Base-by-base conservation (phyloP, 164 flowering plant genomes). In the Pachysandra terminalis region DNA sequence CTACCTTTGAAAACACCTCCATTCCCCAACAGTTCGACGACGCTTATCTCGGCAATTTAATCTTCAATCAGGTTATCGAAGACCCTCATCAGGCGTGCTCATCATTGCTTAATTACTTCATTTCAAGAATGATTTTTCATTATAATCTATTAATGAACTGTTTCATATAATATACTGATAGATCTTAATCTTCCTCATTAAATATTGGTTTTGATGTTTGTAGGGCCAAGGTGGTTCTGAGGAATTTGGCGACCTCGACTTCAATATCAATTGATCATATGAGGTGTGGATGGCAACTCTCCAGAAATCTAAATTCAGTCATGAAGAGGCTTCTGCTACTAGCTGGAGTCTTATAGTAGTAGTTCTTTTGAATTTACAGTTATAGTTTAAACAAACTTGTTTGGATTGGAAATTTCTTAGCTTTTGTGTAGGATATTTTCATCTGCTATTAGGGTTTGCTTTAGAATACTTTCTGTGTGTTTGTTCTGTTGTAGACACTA, bases 191-290 rank as follows among this genome's bases (percentile, higher is more conserved):
- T 10, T 45, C 51, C 51, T 32, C 51, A 45, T 13, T 10, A 45
- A 45, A 10, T 13, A 45, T 21, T 56, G 35, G 56, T 63, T 23
- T 10, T 67, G 24, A 25, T 63, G 24, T 16, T 17, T 62, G 64
- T 12, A 67, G 75, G 49, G 49, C 28, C 61, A 56, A 28, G 70
- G n/a, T 45, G 71, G 26, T n/a, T n/a, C n/a, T 1, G 63, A 61
- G 28, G 59, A 40, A 49, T n/a, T 68, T n/a, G 2, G 40, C 13
- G 45, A 73, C 41, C 63, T 68, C 3, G 32, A 17, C 23, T 73
- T 72, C 35, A 19, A 16, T 57, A 32, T 63, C 10, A 37, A 41
- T n/a, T n/a, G n/a, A n/a, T 16, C 45, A 0, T 56, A 63, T 56
- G 54, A 58, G 54, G 3, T 32, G 22, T 63, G 16, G 59, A 61